Evolutionary conservation across 495 filamentous ascomycete species (phyloP), one percentile per base, ranked within the genome.

Genomic region (Aspergillus cavernicola): DNA sequence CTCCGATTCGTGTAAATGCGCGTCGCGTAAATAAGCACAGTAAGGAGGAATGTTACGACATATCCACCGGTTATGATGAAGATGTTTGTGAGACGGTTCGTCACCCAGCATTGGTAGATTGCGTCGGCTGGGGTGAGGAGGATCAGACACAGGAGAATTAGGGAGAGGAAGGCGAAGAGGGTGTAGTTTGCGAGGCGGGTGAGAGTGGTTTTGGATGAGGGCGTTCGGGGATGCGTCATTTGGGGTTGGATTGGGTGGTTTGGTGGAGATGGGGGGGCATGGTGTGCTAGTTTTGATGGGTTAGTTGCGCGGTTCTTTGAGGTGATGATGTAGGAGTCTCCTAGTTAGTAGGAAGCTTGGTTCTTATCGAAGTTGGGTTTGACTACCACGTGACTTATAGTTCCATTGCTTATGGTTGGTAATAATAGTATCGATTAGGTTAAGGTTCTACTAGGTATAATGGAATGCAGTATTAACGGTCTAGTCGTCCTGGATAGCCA

Each of bases 1-100:
- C 75, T 86, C 32, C 89, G 82, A 61, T 87, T 92, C 22, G 90
- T 88, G 67, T 90, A 97, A n/a, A 97, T 80, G n/a, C 95, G 78
- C 22, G 83, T 82, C 28, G 85, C 80, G 57, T 97, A 97, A 56
- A 97, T 82, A 36, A 96, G 81, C 32, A 82, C 64, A 22, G 87
- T 78, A 45, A 92, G 62, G 19, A 88, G 37, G 32, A 87, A 79
- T 37, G 90, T 91, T 20, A 92, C 71, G 40, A 95, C 63, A 63
- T 95, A 92, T 59, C 79, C 80, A 39, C 89, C 85, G 15, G 81
- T 84, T 66, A 96, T 81, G 66, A 93, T 81, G 72, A 96, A 89
- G 58, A 95, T 81, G 68, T 95, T 90, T 70, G 85, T 86, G 57
- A 87, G 71, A 50, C 87, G 82, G 35, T 70, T 59, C 26, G 76